phyloP scores from a whole-genome alignment of 352 stramenopile genomes.

The Thraustotheca clavata region DNA sequence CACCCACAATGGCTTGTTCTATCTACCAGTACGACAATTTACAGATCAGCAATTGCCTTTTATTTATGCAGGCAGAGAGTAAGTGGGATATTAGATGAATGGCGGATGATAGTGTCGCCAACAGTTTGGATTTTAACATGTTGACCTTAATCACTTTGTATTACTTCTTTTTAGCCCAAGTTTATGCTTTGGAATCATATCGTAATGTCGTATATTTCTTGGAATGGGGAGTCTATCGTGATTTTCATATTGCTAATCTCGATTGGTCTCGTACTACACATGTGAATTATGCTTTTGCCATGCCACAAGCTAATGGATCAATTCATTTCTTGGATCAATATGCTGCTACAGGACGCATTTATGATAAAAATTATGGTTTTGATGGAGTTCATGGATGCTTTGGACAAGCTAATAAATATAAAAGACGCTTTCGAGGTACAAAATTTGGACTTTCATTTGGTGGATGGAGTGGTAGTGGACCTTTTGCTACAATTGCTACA shows the following conservation, averaged over 20 bases:
- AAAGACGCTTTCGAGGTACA: neutral
- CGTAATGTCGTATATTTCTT: slow-evolving; percentile 19
- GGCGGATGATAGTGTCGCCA: too few species aligned
- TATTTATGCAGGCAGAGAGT: too few species aligned
- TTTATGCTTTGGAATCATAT: too few species aligned
- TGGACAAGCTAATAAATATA: slow-evolving; percentile 1
- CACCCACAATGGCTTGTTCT: too few species aligned
- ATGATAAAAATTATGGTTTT: neutral
- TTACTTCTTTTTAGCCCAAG: too few species aligned
- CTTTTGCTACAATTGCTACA: neutral
- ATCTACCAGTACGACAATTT: too few species aligned
- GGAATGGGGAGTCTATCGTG: slow-evolving; percentile 17
- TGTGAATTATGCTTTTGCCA: slow-evolving; percentile 17
- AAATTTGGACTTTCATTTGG: slow-evolving; percentile 15
- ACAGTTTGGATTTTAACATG: too few species aligned
- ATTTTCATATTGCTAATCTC: slow-evolving; percentile 14
- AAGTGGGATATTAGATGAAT: too few species aligned
- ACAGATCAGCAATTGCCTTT: too few species aligned
- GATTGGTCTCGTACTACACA: slow-evolving; percentile 20
- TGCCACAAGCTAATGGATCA: neutral
- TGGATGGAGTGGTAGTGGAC: neutral
- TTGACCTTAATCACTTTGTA: too few species aligned
- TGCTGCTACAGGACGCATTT: slow-evolving; percentile 1
- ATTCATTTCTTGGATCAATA: neutral
- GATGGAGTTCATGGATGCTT: neutral